phyloP scores from a whole-genome alignment of 2,329 filamentous ascomycete genomes.

The Corynespora cassiicola region DNA sequence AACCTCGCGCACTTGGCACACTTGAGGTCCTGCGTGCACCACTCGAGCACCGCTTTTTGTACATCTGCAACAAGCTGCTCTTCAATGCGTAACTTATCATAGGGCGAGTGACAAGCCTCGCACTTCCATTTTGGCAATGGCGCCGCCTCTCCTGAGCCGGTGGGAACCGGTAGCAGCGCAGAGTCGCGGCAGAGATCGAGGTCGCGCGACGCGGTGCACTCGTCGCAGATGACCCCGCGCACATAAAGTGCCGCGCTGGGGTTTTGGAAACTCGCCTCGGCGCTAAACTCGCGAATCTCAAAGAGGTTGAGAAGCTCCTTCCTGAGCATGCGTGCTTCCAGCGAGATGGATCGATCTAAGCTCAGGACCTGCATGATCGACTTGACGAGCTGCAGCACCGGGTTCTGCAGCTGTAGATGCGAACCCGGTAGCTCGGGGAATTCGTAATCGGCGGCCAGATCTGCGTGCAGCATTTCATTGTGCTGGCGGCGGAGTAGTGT shows the following conservation, averaged over 20 bases:
- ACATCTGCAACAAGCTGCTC: slow-evolving; percentile 81
- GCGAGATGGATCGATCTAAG: slow-evolving; percentile 86
- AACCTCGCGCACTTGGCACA: slow-evolving; percentile 74
- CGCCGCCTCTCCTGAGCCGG: slow-evolving; percentile 30
- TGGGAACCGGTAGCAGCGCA: slow-evolving; percentile 69
- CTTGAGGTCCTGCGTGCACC: slow-evolving; percentile 89
- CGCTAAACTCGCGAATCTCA: slow-evolving; percentile 91
- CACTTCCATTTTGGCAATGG: slow-evolving; percentile 77
- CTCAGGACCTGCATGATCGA: slow-evolving; percentile 89
- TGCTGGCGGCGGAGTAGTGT: slow-evolving; percentile 84
- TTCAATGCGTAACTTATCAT: slow-evolving; percentile 81
- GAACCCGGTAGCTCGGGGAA: slow-evolving; percentile 83
- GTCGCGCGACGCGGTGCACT: slow-evolving; percentile 87
- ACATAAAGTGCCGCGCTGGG: slow-evolving; percentile 79
- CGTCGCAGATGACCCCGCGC: slow-evolving; percentile 80
- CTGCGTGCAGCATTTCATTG: slow-evolving; percentile 86
- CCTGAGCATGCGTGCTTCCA: slow-evolving; percentile 85
- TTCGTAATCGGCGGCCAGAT: slow-evolving; percentile 83
- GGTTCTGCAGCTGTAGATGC: slow-evolving; percentile 68
- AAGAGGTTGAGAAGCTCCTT: slow-evolving; percentile 90
- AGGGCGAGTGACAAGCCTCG: slow-evolving; percentile 74
- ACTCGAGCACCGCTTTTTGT: slow-evolving; percentile 76
- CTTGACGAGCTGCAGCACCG: slow-evolving; percentile 90
- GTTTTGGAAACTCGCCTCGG: slow-evolving; percentile 86
- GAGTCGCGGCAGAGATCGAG: slow-evolving; percentile 92